Evolutionary conservation across 169 alveolate genomes (phyloP).

Genomic region (Plasmodium falciparum): DNA sequence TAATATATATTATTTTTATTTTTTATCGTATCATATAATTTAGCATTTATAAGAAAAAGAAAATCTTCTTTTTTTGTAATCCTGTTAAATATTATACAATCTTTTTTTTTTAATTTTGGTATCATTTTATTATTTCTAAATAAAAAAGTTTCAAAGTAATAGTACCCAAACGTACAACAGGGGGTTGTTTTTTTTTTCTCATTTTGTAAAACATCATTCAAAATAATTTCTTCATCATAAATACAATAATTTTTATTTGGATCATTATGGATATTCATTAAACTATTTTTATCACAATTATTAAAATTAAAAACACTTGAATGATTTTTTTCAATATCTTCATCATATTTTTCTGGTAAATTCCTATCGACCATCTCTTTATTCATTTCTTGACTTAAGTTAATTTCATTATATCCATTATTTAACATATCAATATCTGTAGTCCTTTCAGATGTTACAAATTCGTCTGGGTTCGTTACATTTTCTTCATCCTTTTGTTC

Average conservation of each 20-base stretch:
- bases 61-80: conserved; percentile 5
- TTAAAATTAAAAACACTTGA: no score
- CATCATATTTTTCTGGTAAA: no score
- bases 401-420: no score
- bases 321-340: no score
- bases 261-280: not conserved
- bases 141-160: conserved; percentile 22
- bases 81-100: conserved; percentile 32
- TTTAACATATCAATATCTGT: not conserved
- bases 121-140: conserved; percentile 8
- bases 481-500: no score
- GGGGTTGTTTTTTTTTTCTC: not conserved
- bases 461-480: not conserved
- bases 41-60: conserved; percentile 12
- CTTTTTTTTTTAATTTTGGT: conserved; percentile 1
- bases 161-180: conserved; percentile 11
- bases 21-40: conserved; percentile 14
- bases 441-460: not conserved
- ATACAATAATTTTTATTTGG: conserved; percentile 1
- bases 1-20: conserved; percentile 16
- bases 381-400: no score
- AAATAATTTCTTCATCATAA: conserved; percentile 27
- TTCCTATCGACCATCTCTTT: no score
- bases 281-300: no score
- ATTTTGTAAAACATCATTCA: not conserved